Base-by-base conservation (phyloP, 1,284 basidiomycete species). In the Takashimella tepidaria region DNA sequence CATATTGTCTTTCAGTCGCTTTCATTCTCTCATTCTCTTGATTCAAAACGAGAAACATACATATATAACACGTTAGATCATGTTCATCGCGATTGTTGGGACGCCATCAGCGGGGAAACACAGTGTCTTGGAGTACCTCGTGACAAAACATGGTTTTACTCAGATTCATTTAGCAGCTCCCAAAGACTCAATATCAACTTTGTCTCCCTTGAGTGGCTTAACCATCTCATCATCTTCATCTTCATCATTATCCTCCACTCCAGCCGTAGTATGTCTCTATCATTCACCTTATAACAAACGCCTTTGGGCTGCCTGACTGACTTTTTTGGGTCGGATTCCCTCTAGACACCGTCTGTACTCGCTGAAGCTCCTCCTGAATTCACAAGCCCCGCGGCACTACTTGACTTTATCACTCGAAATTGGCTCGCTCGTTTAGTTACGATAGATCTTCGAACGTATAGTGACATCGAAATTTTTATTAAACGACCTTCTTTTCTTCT, bases 401-500 rank as follows among this genome's bases (percentile, higher is more conserved):
- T 98, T 37, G 81, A 86, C 60, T 81, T 87, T 70, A 83, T 86
- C 8, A 98, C 96, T 3, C 80, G 79, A 56, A 81, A 89, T 61
- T 99, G 95, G 96, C 80, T 80, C 42, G 71, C 79, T 2, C 77
- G 88, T 61, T 90, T 87, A 66, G 92, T 98, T 25, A 96, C 92
- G 0, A 80, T 81, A 5, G 87, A 90, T 66, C 73, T 97, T 20
- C 69, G 72, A 47, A 83, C 81, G 1, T 75, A 76, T 25, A 56
- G 57, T 0, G 79, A 83, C n/a, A 66, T 84, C 16, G 79, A 93
- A 41, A 76, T 80, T 45, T 98, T 97, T 67, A 73, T 84, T 40
- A 92, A 87, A 68, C 80, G 96, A 8, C 95, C 95, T 0, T 98
- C 92, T 72, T 92, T 97, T 69, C 77, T 97, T 65, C 81, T 97